Percentiles rank a stretch among this genome's conserved stretches.
Evolutionary conservation across 768 basidiomycete species (phyloP).

Genomic region (Mycena pura): DNA sequence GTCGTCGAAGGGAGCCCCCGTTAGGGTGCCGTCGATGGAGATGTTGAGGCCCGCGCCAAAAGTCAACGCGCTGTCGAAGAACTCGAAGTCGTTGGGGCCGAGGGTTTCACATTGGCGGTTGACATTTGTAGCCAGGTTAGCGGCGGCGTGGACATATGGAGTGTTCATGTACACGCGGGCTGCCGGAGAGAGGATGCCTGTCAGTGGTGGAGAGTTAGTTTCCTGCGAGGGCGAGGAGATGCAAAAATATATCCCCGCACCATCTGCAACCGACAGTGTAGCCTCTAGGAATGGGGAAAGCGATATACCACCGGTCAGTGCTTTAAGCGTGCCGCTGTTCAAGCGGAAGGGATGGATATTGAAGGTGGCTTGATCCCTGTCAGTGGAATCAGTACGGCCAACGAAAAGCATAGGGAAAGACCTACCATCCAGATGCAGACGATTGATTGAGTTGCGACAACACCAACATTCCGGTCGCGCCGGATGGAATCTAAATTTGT

Average conservation of each 20-base stretch:
- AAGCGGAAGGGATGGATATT: slow-evolving; percentile 20
- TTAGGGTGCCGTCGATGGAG: not conserved
- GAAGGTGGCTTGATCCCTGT: slow-evolving; percentile 7
- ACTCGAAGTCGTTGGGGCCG: slow-evolving; percentile 8
- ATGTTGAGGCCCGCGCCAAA: slow-evolving; percentile 16
- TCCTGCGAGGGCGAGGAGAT: not conserved
- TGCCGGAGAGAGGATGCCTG: not conserved
- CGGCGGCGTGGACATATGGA: slow-evolving; percentile 1
- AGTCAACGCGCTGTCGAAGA: slow-evolving; percentile 6
- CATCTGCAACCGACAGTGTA: not conserved
- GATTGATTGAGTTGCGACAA: not conserved
- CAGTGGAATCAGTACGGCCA: not conserved
- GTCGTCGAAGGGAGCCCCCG: not conserved
- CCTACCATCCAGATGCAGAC: slow-evolving; percentile 15
- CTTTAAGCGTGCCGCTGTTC: slow-evolving; percentile 11
- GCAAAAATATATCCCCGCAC: not conserved
- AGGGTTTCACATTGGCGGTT: slow-evolving; percentile 4
- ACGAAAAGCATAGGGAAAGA: too few species aligned
- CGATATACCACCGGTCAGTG: not conserved
- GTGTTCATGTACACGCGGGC: slow-evolving; percentile 12
- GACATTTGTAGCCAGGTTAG: not conserved
- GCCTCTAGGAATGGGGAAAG: slow-evolving; percentile 18
- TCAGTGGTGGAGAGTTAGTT: not conserved
- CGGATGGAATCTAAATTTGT: slow-evolving; percentile 1
- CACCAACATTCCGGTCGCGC: slow-evolving; percentile 9